phyloP scores from a whole-genome alignment of 805 yeast genomes.

The Clavispora fructus region DNA sequence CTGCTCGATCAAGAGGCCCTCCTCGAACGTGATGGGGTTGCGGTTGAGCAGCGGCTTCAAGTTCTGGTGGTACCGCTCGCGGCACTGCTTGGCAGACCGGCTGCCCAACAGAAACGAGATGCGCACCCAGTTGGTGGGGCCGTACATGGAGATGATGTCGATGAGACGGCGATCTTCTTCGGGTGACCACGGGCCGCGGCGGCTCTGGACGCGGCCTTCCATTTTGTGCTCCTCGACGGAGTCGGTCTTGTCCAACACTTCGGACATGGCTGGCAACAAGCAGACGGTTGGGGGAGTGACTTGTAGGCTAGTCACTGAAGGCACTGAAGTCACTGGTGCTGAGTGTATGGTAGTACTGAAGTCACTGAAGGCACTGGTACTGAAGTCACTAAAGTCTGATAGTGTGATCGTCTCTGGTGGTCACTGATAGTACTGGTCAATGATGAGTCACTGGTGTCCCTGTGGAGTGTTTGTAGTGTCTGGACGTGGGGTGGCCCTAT shows the following conservation, averaged over 20 bases:
- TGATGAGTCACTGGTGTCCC: too few relatives aligned
- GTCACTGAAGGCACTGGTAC: too few relatives aligned
- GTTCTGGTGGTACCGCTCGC: slow-evolving; percentile 89
- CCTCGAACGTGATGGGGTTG: slow-evolving; percentile 78
- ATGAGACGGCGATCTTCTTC: slow-evolving; percentile 73
- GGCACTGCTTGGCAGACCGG: slow-evolving; percentile 85
- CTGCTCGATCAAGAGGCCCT: slow-evolving; percentile 75
- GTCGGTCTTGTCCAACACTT: background rate
- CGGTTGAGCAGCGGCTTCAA: slow-evolving; percentile 79
- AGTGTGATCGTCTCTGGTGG: too few relatives aligned
- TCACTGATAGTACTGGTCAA: too few relatives aligned
- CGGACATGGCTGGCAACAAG: too few relatives aligned
- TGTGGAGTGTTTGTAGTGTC: too few relatives aligned
- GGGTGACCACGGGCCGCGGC: slow-evolving; percentile 88
- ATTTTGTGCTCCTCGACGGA: background rate
- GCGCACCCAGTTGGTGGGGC: slow-evolving; percentile 86
- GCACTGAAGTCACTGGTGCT: too few relatives aligned
- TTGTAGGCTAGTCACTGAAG: too few relatives aligned
- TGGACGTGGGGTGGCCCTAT: too few relatives aligned
- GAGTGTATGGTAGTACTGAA: too few relatives aligned
- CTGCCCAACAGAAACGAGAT: slow-evolving; percentile 69
- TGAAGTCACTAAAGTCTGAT: too few relatives aligned
- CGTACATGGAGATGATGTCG: slow-evolving; percentile 62
- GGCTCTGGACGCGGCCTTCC: slow-evolving; percentile 13
- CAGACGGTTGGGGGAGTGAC: background rate